Evolutionary conservation across 768 basidiomycete species (phyloP).

Genomic region (Leccinum incarnatum): DNA sequence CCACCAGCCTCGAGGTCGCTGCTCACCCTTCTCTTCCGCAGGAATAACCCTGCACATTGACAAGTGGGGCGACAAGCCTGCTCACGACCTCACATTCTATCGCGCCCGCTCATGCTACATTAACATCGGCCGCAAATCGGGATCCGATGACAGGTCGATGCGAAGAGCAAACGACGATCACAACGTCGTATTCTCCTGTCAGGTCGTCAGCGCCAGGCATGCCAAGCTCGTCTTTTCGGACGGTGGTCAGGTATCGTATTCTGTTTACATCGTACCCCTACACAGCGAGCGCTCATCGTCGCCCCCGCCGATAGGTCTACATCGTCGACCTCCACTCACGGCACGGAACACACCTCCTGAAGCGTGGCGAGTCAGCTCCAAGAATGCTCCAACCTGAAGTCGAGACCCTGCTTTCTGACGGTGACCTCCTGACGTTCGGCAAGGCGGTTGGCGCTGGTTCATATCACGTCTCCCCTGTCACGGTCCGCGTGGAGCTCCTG

Average conservation of each 20-base stretch:
- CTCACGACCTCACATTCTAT: constrained; percentile 50
- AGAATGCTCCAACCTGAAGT: constrained; percentile 53
- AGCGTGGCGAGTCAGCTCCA: constrained; percentile 47
- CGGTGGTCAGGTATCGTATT: constrained; percentile 55
- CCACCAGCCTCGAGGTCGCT: constrained; percentile 9
- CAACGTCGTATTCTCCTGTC: constrained; percentile 67
- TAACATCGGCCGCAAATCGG: constrained; percentile 66
- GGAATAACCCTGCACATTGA: constrained; percentile 62
- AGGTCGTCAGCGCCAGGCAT: constrained; percentile 76
- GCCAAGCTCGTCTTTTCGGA: constrained; percentile 75
- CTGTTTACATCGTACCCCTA: constrained; percentile 3
- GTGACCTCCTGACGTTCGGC: constrained; percentile 74
- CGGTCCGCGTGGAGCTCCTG: constrained; percentile 57
- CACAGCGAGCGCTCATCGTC: constrained; percentile 11
- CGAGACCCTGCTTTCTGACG: constrained; percentile 57
- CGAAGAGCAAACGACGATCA: constrained; percentile 39
- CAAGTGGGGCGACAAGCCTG: constrained; percentile 43
- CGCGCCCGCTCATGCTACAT: constrained; percentile 50
- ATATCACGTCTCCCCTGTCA: constrained; percentile 60
- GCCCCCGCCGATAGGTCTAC: constrained; percentile 46
- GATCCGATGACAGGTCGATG: constrained; percentile 41
- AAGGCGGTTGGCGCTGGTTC: constrained; percentile 67
- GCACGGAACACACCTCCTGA: constrained; percentile 71
- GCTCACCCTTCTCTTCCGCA: constrained; percentile 29
- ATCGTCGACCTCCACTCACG: constrained; percentile 71